These are phyloP conservation scores for Tubosaeta sp. DNA, from an alignment of 768 basidiomycete species.

Conservation along the genomic window DNA sequence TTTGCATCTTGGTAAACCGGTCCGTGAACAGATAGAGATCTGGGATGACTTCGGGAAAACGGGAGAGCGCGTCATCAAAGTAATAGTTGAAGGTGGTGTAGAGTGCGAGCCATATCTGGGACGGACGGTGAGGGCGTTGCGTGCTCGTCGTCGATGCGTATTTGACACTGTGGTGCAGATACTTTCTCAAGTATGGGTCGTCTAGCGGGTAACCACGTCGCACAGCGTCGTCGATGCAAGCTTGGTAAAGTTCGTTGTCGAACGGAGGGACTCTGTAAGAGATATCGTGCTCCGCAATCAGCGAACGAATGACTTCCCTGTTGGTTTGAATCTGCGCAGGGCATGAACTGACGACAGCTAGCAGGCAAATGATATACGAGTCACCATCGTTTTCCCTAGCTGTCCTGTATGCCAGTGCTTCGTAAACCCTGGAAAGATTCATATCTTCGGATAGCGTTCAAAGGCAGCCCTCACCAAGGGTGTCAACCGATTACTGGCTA, in stretches of 20 bases:
- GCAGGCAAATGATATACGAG: too few species aligned
- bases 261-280: neutral
- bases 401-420: neutral
- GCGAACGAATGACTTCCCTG: neutral
- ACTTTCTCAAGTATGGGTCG: neutral
- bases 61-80: neutral
- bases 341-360: neutral
- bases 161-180: neutral
- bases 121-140: neutral
- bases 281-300: neutral
- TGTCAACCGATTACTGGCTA: neutral
- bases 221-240: conserved; percentile 16
- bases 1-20: neutral
- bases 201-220: conserved; percentile 2
- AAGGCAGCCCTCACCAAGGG: neutral
- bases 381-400: too few species aligned
- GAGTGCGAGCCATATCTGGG: neutral
- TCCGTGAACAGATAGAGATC: neutral
- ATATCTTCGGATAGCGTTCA: neutral
- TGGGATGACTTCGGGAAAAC: neutral
- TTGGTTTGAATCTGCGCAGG: neutral
- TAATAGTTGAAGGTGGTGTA: neutral
- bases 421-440: neutral
- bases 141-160: neutral
- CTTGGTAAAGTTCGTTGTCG: conserved; percentile 2